These are phyloP conservation scores for Exophiala mesophila DNA, from an alignment of 2,329 filamentous ascomycete species.

Conservation along the genomic window DNA sequence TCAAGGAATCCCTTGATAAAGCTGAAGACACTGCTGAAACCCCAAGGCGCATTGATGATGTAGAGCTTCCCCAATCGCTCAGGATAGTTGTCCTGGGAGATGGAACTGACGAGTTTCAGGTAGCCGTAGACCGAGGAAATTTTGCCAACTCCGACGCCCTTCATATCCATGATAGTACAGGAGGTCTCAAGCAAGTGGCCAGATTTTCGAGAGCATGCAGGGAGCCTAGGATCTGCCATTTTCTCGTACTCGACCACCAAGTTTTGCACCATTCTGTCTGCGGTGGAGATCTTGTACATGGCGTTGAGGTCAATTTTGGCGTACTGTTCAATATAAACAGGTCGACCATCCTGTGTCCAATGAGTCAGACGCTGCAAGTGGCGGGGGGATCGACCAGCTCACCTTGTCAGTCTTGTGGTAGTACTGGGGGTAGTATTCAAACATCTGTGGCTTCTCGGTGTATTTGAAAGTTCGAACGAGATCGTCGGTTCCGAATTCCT, in stretches of 20 bases:
- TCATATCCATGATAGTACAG: slow-evolving; percentile 97
- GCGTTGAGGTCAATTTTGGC: slow-evolving; percentile 85
- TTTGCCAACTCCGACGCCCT: slow-evolving; percentile 81
- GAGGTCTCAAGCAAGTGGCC: slow-evolving; percentile 91
- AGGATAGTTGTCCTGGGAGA: slow-evolving; percentile 99
- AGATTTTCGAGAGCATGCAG: slow-evolving; percentile 88
- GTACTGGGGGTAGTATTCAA: slow-evolving; percentile 94
- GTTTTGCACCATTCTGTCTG: slow-evolving; percentile 93
- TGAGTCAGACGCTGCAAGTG: neutral
- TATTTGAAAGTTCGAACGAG: slow-evolving; percentile 79
- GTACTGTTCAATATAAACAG: slow-evolving; percentile 93
- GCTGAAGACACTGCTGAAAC: slow-evolving; percentile 79
- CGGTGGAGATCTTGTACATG: slow-evolving; percentile 89
- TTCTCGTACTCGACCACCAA: slow-evolving; percentile 98
- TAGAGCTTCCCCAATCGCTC: slow-evolving; percentile 94
- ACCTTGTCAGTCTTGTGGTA: slow-evolving; percentile 77
- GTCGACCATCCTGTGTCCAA: slow-evolving; percentile 72
- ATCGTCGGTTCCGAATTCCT: slow-evolving; percentile 77
- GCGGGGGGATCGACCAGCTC: too few relatives aligned
- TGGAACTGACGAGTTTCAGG: slow-evolving; percentile 74
- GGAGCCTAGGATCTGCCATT: slow-evolving; percentile 84
- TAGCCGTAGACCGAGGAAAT: slow-evolving; percentile 82
- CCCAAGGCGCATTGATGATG: slow-evolving; percentile 97
- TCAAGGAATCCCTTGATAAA: slow-evolving; percentile 92
- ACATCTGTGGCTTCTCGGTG: slow-evolving; percentile 74